Percentiles rank a stretch among this genome's conserved stretches.
Evolutionary conservation across 805 yeast genomes (phyloP).

Genomic region (Saturnispora dispora): DNA sequence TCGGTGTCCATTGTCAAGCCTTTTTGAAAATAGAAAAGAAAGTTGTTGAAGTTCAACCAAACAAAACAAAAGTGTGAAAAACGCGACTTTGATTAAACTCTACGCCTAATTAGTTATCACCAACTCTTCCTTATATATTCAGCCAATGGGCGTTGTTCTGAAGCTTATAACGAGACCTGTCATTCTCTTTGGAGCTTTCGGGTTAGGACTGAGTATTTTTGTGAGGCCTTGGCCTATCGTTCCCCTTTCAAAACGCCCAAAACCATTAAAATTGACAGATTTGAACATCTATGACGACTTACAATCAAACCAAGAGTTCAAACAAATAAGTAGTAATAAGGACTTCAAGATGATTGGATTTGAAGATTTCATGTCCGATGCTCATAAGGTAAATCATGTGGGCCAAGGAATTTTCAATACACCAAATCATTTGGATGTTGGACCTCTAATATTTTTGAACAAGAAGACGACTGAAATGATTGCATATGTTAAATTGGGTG

Average conservation of each 20-base stretch:
- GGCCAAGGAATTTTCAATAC: constrained; percentile 68
- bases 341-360: constrained; percentile 24
- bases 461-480: constrained; percentile 42
- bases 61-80: not conserved
- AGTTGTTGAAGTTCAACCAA: not conserved
- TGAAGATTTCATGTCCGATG: constrained; percentile 44
- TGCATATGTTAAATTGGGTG: constrained; percentile 66
- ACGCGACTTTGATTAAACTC: not conserved
- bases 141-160: not conserved
- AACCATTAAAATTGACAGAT: constrained; percentile 10
- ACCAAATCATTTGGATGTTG: constrained; percentile 57
- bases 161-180: constrained; percentile 8
- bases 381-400: constrained; percentile 55
- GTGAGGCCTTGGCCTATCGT: constrained; percentile 26
- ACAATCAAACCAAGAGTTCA: not conserved
- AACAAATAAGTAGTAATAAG: constrained; percentile 13
- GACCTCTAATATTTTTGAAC: constrained; percentile 60
- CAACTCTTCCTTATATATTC: not conserved
- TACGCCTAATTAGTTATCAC: not conserved
- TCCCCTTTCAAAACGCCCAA: constrained; percentile 9
- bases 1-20: not conserved
- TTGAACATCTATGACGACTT: not conserved
- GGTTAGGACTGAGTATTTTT: constrained; percentile 24
- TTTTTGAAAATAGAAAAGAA: not conserved
- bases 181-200: constrained; percentile 16